These are phyloP conservation scores for Pycnococcus provasolii DNA, from an alignment of 139 green algal species.

Conservation along the genomic window DNA sequence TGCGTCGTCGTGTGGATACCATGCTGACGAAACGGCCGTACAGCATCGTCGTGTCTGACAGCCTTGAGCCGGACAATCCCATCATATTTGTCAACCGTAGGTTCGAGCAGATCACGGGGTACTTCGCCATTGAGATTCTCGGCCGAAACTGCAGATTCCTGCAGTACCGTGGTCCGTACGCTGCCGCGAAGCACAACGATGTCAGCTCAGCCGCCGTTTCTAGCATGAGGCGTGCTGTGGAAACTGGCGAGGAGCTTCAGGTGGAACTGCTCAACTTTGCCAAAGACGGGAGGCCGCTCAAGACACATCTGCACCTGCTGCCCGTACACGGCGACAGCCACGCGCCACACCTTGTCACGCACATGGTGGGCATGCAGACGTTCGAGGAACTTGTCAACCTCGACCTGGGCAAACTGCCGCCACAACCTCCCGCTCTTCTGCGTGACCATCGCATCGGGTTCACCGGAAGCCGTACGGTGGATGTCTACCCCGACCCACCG, in stretches of 20 bases:
- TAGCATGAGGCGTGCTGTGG: conserved; percentile 10
- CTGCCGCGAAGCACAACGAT: conserved; percentile 10
- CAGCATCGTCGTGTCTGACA: background rate
- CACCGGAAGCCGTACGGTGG: background rate
- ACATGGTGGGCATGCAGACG: conserved; percentile 24
- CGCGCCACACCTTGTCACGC: conserved; percentile 14
- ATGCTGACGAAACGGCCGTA: background rate
- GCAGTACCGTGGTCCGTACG: conserved; percentile 26
- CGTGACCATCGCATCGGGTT: background rate
- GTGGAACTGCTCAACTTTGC: conserved; percentile 28
- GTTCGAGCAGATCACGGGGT: conserved; percentile 1
- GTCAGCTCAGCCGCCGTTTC: conserved; percentile 6
- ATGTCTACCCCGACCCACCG: background rate
- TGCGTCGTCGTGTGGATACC: background rate
- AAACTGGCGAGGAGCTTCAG: conserved; percentile 17
- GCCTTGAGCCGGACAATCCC: background rate
- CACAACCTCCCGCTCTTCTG: background rate
- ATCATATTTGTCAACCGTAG: conserved; percentile 5
- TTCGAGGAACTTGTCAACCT: conserved; percentile 13
- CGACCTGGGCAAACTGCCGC: conserved; percentile 15
- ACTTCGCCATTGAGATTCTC: conserved; percentile 2
- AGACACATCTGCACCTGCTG: conserved; percentile 22
- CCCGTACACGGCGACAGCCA: conserved; percentile 21
- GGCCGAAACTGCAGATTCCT: conserved; percentile 16
- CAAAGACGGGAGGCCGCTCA: conserved; percentile 26